These are phyloP conservation scores for Pyronema omphalodes DNA, from an alignment of 495 filamentous ascomycete species.

Conservation along the genomic window DNA sequence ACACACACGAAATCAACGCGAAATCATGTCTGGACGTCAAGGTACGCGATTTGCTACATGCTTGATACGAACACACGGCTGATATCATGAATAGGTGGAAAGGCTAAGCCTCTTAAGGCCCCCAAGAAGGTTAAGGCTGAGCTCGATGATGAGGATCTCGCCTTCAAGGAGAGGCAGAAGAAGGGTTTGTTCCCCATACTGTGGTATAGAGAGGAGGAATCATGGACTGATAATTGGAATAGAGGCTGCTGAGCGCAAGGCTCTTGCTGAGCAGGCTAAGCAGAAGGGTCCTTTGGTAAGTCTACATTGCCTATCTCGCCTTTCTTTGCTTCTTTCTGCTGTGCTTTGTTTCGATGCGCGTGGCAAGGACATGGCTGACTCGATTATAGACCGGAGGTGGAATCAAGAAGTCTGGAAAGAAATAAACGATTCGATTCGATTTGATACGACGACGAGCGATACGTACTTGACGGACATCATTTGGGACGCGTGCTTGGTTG, in stretches of 20 bases:
- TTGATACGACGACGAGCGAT: too few relatives aligned
- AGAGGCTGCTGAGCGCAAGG: conserved; percentile 22
- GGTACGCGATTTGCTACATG: conserved; percentile 8
- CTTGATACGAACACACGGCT: background rate
- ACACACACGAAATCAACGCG: background rate
- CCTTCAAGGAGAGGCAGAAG: conserved; percentile 23
- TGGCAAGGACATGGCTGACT: background rate
- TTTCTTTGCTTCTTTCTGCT: background rate
- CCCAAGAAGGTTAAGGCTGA: conserved; percentile 24
- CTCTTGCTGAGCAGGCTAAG: conserved; percentile 21
- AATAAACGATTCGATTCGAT: conserved; percentile 7
- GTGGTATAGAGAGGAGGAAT: background rate
- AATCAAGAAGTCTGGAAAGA: conserved; percentile 25
- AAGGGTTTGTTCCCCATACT: conserved; percentile 7
- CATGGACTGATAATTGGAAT: conserved; percentile 4
- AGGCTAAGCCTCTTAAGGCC: conserved; percentile 24
- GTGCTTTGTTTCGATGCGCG: background rate
- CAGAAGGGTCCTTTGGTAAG: conserved; percentile 20
- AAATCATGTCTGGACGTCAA: conserved; percentile 21
- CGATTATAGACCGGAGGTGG: conserved; percentile 13
- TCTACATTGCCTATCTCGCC: background rate
- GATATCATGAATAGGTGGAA: conserved; percentile 13
- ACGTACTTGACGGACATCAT: too few relatives aligned
- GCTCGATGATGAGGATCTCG: conserved; percentile 21
- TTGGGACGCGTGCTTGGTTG: background rate